Evolutionary conservation across 2,329 filamentous ascomycete genomes (phyloP).

Genomic region (Aspergillus amoenus): DNA sequence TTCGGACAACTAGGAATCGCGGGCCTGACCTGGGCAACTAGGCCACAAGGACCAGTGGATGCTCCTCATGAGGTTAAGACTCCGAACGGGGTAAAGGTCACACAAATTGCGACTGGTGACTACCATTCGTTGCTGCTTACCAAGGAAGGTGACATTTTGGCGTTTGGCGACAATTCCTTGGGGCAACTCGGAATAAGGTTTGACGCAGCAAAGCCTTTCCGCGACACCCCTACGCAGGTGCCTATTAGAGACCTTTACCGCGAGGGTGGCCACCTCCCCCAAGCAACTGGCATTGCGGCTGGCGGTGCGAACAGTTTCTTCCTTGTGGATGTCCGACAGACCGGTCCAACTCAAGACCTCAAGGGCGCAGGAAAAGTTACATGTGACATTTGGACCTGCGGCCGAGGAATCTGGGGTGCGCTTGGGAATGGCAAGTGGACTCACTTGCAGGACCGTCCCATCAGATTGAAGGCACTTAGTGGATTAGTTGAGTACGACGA

Average conservation of each 20-base stretch:
- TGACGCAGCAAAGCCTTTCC: constrained; percentile 58
- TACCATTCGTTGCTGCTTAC: constrained; percentile 81
- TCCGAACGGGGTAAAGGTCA: constrained; percentile 68
- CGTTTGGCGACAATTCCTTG: constrained; percentile 85
- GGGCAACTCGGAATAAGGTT: constrained; percentile 89
- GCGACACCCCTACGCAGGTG: constrained; percentile 70
- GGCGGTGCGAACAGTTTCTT: constrained; percentile 88
- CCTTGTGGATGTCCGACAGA: constrained; percentile 71
- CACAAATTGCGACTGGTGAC: constrained; percentile 78
- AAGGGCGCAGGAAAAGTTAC: constrained; percentile 56
- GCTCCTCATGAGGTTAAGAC: constrained; percentile 75
- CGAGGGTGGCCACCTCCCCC: constrained; percentile 61
- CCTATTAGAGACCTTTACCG: constrained; percentile 72
- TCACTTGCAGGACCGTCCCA: constrained; percentile 74
- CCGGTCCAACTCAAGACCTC: constrained; percentile 47
- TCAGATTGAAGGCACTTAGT: constrained; percentile 79
- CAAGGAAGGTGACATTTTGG: constrained; percentile 72
- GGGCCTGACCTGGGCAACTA: constrained; percentile 74
- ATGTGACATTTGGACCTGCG: constrained; percentile 82
- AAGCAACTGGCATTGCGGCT: constrained; percentile 75
- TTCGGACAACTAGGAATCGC: constrained; percentile 86
- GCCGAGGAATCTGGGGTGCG: constrained; percentile 78
- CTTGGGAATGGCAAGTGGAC: constrained; percentile 88
- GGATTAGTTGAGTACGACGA: constrained; percentile 89
- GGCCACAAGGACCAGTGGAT: constrained; percentile 76